Evolutionary conservation across 306 rosid species (phyloP).

Genomic region (Sindora glabra): DNA sequence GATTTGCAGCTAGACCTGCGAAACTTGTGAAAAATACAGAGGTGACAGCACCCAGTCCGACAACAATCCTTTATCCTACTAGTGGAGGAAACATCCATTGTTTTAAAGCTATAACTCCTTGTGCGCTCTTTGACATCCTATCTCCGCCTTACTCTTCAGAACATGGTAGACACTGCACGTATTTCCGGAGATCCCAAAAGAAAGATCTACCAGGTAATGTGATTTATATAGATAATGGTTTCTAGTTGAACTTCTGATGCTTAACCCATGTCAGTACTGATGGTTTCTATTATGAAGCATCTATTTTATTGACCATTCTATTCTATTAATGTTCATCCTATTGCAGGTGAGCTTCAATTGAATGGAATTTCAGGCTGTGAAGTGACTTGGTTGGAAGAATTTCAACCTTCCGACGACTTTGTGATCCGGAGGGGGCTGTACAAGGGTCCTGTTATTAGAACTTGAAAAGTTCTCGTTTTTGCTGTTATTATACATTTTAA

Average conservation of each 20-base stretch:
- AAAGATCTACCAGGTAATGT: conserved; percentile 69
- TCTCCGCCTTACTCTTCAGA: conserved; percentile 91
- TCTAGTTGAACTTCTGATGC: background rate
- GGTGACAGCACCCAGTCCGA: conserved; percentile 73
- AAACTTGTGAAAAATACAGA: conserved; percentile 64
- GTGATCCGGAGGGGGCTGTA: conserved; percentile 83
- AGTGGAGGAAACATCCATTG: conserved; percentile 91
- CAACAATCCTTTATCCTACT: conserved; percentile 79
- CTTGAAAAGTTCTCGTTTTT: conserved; percentile 36
- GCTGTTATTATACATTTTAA: conserved; percentile 23
- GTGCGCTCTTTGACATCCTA: conserved; percentile 87
- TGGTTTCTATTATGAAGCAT: conserved; percentile 6
- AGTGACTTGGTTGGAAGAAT: conserved; percentile 81
- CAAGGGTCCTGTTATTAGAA: conserved; percentile 89
- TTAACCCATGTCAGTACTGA: background rate
- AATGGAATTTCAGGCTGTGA: conserved; percentile 48
- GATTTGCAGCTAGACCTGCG: conserved; percentile 74
- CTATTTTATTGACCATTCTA: background rate
- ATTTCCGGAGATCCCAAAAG: conserved; percentile 63
- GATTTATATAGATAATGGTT: background rate
- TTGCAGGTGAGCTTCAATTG: conserved; percentile 40
- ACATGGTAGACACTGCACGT: conserved; percentile 76
- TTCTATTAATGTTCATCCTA: background rate
- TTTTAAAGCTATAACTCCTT: conserved; percentile 82
- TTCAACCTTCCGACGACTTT: conserved; percentile 78